phyloP scores from a whole-genome alignment of 2,329 filamentous ascomycete genomes.

The Achaetomium macrosporum region DNA sequence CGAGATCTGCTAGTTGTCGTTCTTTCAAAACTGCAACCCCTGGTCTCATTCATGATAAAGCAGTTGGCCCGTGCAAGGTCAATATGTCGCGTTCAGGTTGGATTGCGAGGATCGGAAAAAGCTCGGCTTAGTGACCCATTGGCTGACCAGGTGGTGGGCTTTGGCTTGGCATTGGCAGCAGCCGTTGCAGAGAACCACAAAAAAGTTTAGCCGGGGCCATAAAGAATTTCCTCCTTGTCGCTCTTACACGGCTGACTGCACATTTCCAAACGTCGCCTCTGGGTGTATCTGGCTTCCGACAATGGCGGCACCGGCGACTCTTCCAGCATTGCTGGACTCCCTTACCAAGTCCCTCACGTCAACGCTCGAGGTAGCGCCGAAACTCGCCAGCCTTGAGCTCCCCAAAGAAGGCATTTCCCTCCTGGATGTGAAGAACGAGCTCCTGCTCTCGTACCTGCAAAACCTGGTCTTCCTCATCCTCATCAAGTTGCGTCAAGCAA shows the following conservation, averaged over 20 bases:
- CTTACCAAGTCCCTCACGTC: conserved; percentile 55
- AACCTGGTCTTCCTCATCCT: conserved; percentile 86
- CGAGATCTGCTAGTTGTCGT: conserved; percentile 6
- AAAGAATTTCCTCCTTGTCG: not conserved
- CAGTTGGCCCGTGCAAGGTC: conserved; percentile 4
- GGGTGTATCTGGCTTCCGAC: not conserved
- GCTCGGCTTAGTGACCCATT: too few relatives aligned
- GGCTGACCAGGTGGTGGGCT: too few relatives aligned
- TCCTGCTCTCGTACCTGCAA: conserved; percentile 93
- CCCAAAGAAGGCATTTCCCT: conserved; percentile 85
- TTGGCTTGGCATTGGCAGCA: too few relatives aligned
- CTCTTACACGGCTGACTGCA: not conserved
- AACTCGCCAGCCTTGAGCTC: conserved; percentile 58
- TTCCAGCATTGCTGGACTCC: conserved; percentile 46
- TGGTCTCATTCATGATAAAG: not conserved
- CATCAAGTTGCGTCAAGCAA: conserved; percentile 63
- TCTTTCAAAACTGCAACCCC: not conserved
- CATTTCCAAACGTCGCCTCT: too few relatives aligned
- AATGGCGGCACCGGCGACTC: conserved; percentile 28
- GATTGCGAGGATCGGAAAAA: too few relatives aligned
- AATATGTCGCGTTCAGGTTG: not conserved
- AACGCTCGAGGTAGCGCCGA: conserved; percentile 62
- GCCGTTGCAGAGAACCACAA: not conserved
- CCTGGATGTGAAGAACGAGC: conserved; percentile 91
- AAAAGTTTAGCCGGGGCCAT: conserved; percentile 11